Evolutionary conservation across 352 stramenopile species (phyloP), one percentile per base, ranked within the genome.

Genomic region (Phytophthora sansomeana): DNA sequence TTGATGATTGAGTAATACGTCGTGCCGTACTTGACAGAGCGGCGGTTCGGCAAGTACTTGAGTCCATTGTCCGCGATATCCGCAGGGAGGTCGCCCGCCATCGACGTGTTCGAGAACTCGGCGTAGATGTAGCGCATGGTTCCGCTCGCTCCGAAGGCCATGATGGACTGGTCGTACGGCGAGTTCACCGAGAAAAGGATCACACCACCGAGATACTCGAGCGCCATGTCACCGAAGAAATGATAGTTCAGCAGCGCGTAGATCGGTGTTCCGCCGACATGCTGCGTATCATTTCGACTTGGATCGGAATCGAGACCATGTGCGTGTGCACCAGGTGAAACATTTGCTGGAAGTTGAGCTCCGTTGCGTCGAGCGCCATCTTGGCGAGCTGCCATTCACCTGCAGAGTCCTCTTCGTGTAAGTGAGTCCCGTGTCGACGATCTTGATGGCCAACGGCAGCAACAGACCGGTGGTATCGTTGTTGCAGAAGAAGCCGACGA

Each of bases 261-360:
- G 42, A 86, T 61, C 14, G 77, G 49, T 83, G 77, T 0, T 72
- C 46, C 6, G 29, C 30, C 0, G 62, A 60, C 67, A 84, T 77
- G 11, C 55, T 73, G 5, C 78, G 73, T 24, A 79, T 72, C 41
- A 80, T 62, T 52, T 83, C 78, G n/a, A 83, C 73, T 10, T 78
- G 75, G 29, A 83, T 72, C 24, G 75, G 75, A 3, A 77, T 70
- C 0, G 51, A 70, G 28, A 83, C 48, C 33, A 69, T 44, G 52
- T 77, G 72, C 28, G 66, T 69, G 46, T 76, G 53, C 10, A 70
- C 61, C n/a, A 72, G 35, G 50, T 76, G 73, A 19, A 59, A 61
- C 52, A 73, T 58, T 42, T 70, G 53, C 48, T 69, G 60, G 61
- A 67, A 68, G 48, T 75, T 75, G 30, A 72, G 47, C 35, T 78